Conservation (phyloP, 2,329 filamentous ascomycete genomes). For the Zasmidium cellare region DNA sequence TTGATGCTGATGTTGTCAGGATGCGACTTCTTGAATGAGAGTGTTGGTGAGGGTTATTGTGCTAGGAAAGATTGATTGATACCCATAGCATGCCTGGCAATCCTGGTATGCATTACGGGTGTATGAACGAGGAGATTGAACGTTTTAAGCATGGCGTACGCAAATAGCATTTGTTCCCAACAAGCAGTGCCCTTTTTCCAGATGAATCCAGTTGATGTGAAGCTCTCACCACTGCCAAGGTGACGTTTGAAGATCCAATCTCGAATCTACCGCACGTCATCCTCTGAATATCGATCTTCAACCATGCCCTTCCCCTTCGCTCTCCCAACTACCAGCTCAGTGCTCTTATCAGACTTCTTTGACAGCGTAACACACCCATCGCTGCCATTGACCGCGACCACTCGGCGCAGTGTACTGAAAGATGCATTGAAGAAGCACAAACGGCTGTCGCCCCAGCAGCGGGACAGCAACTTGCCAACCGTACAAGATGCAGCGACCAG, state of each 20-base stretch:
- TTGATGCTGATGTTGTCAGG: not conserved
- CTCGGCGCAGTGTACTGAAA: slow-evolving; percentile 78
- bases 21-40: not conserved
- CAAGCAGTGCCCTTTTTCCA: not conserved
- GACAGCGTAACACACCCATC: slow-evolving; percentile 83
- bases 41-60: not conserved
- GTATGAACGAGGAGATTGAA: not conserved
- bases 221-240: not conserved
- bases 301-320: slow-evolving; percentile 86
- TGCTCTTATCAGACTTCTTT: slow-evolving; percentile 78
- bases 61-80: slow-evolving; percentile 11
- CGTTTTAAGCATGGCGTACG: not conserved
- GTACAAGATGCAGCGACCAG: slow-evolving; percentile 69
- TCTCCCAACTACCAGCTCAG: slow-evolving; percentile 84
- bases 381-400: slow-evolving; percentile 77
- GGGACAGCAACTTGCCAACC: slow-evolving; percentile 67
- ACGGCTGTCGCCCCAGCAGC: slow-evolving; percentile 70
- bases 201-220: not conserved
- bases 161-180: not conserved
- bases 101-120: slow-evolving; percentile 9
- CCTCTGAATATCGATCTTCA: not conserved
- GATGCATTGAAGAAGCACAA: slow-evolving; percentile 88
- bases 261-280: not conserved
- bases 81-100: slow-evolving; percentile 12
- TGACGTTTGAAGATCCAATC: not conserved